These are phyloP conservation scores for Epichloe coenophiala DNA, from an alignment of 2,329 filamentous ascomycete species.

Conservation along the genomic window DNA sequence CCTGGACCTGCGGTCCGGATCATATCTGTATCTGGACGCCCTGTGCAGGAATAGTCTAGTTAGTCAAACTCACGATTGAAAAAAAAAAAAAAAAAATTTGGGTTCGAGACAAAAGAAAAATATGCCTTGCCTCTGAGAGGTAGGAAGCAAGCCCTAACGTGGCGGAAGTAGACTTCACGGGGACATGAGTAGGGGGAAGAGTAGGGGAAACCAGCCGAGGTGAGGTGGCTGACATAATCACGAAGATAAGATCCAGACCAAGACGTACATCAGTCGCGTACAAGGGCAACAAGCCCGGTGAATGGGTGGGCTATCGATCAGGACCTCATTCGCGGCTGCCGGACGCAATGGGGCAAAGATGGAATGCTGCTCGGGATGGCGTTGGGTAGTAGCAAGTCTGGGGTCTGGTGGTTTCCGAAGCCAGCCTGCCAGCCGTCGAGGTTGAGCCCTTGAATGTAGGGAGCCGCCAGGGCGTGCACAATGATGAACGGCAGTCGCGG, in stretches of 20 bases:
- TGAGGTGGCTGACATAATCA: background rate
- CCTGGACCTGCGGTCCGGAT: conserved; percentile 49
- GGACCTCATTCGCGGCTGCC: conserved; percentile 1
- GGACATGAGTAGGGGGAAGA: background rate
- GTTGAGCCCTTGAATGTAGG: background rate
- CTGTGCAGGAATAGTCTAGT: conserved; percentile 16
- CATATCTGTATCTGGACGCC: conserved; percentile 47
- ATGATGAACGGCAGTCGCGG: background rate
- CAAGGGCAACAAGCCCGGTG: conserved; percentile 2
- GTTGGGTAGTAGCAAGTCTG: background rate
- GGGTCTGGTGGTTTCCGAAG: background rate
- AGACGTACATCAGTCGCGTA: conserved; percentile 3
- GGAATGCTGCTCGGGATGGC: background rate
- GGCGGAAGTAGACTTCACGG: conserved; percentile 2
- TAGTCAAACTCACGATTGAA: background rate
- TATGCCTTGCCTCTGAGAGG: background rate
- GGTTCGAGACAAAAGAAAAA: background rate
- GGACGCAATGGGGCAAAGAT: background rate
- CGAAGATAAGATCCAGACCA: background rate
- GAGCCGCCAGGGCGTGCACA: background rate
- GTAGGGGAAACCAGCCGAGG: background rate
- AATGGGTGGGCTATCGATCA: conserved; percentile 1
- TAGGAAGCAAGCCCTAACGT: background rate
- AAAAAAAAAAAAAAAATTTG: background rate
- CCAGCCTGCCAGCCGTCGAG: background rate